Percentiles rank a stretch among this genome's conserved stretches.
Evolutionary conservation across 768 basidiomycete genomes (phyloP).

Genomic region (Calocybe indica): DNA sequence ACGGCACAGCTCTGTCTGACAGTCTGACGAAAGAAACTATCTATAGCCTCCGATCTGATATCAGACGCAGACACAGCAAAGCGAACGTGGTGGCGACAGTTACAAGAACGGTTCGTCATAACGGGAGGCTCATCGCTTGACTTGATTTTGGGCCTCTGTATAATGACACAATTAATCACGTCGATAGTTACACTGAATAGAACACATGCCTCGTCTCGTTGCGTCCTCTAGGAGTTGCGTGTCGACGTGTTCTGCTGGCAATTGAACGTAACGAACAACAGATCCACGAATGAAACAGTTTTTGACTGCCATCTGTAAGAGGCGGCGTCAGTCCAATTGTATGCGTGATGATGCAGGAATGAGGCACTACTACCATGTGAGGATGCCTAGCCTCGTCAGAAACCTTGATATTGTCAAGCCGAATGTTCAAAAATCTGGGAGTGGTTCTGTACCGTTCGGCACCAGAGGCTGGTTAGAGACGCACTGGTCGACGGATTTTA

Average conservation of each 20-base stretch:
- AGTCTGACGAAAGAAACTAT: not conserved
- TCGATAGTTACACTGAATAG: not conserved
- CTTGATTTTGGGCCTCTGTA: conserved; percentile 42
- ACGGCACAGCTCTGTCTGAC: too few species aligned
- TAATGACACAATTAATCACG: not conserved
- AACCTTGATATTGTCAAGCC: conserved; percentile 90
- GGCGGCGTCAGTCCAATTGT: not conserved
- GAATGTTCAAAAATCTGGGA: conserved; percentile 87
- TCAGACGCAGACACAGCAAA: conserved; percentile 6
- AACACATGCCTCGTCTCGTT: conserved; percentile 76
- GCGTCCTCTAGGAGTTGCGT: conserved; percentile 95
- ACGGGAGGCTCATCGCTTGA: conserved; percentile 26
- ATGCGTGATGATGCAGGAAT: not conserved
- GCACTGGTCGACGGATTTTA: conserved; percentile 98
- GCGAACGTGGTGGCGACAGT: not conserved
- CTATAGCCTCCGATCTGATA: not conserved
- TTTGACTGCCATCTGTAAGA: conserved; percentile 87
- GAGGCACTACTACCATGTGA: conserved; percentile 71
- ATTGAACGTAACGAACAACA: conserved; percentile 95
- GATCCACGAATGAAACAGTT: conserved; percentile 99
- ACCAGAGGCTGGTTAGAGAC: conserved; percentile 19
- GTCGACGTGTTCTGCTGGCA: conserved; percentile 90
- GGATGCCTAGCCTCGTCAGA: conserved; percentile 91
- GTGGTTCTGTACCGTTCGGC: not conserved
- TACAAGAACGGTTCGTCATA: not conserved